phyloP scores from a whole-genome alignment of 1,284 basidiomycete species.

The Melampsora americana region DNA sequence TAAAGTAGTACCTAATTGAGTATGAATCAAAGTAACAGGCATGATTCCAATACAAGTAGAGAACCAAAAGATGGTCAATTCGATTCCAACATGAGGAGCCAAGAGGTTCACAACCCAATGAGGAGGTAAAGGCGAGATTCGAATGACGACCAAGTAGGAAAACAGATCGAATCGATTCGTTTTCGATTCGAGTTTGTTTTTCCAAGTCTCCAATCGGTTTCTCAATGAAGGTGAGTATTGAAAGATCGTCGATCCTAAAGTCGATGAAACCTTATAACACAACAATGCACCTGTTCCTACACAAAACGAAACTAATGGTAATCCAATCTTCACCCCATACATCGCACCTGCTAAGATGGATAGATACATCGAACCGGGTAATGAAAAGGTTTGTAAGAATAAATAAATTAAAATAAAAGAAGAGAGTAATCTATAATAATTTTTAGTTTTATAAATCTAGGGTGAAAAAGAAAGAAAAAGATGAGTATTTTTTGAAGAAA shows the following conservation, averaged over 20 bases:
- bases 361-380: constrained; percentile 97
- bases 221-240: constrained; percentile 59
- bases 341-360: constrained; percentile 93
- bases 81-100: constrained; percentile 87
- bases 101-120: constrained; percentile 95
- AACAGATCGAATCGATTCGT: constrained; percentile 18
- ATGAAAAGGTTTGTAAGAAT: constrained; percentile 92
- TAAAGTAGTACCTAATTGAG: constrained; percentile 80
- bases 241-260: constrained; percentile 82
- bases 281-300: constrained; percentile 86
- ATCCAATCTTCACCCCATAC: constrained; percentile 84
- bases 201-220: constrained; percentile 14
- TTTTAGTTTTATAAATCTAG: constrained; percentile 55
- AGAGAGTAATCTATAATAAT: constrained; percentile 54
- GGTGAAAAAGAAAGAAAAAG: no score
- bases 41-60: constrained; percentile 87
- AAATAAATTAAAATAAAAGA: constrained; percentile 67
- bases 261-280: constrained; percentile 86
- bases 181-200: constrained; percentile 12
- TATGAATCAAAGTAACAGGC: constrained; percentile 88
- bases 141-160: constrained; percentile 50
- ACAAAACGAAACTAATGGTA: constrained; percentile 85
- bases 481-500: no score
- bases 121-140: constrained; percentile 85
- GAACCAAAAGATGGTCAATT: constrained; percentile 78